phyloP scores from a whole-genome alignment of 2,329 filamentous ascomycete species.

The Rutstroemia sp. region DNA sequence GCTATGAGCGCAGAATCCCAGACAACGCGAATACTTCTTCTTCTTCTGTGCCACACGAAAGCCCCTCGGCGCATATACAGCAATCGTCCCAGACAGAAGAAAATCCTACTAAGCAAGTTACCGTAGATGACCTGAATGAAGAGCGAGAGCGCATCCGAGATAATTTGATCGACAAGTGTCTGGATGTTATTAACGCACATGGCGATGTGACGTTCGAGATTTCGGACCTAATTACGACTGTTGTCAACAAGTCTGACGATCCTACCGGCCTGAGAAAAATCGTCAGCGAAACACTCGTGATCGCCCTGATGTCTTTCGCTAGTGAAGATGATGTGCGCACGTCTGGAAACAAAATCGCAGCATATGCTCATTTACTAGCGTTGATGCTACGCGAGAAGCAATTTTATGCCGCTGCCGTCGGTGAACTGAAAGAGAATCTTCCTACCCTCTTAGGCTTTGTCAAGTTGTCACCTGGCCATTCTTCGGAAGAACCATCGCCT shows the following conservation, averaged over 20 bases:
- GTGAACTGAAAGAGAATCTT: conserved; percentile 70
- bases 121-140: conserved; percentile 72
- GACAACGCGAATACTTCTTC: neutral
- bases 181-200: conserved; percentile 85
- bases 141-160: conserved; percentile 65
- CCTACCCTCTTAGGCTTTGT: conserved; percentile 72
- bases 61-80: conserved; percentile 2
- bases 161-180: conserved; percentile 78
- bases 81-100: conserved; percentile 8
- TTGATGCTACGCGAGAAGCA: conserved; percentile 74
- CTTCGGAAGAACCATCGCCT: conserved; percentile 72
- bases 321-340: conserved; percentile 47
- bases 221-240: conserved; percentile 73
- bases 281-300: conserved; percentile 74
- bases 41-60: conserved; percentile 2
- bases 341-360: conserved; percentile 61
- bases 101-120: conserved; percentile 33
- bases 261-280: conserved; percentile 54
- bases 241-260: conserved; percentile 54
- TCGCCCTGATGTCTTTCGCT: conserved; percentile 68
- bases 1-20: neutral
- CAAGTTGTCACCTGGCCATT: conserved; percentile 57
- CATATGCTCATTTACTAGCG: conserved; percentile 86
- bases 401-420: conserved; percentile 73
- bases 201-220: conserved; percentile 86